Base-by-base conservation (phyloP, 2,329 filamentous ascomycete species). In the Colletotrichum navitas region DNA sequence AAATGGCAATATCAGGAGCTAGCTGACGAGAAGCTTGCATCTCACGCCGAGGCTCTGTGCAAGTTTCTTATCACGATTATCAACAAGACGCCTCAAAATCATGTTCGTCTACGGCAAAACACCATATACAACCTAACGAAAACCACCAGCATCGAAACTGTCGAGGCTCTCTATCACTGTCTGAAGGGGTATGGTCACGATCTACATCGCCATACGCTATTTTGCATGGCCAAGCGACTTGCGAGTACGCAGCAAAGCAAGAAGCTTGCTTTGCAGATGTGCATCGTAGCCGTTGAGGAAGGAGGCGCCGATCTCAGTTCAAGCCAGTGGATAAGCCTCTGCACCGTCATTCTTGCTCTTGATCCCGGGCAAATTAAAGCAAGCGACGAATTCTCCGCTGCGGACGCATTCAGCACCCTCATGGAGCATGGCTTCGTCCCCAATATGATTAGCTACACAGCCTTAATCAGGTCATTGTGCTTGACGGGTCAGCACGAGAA, bases 381-480 rank as follows among this genome's bases (percentile, higher is more conserved):
- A 11, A 24, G 36, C 29, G 79, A 80, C 11, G 78, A 80, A 18
- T 67, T 73, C n/a, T 83, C 85, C 26, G 87, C 86, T 34, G 83
- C 88, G 12, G 80, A 84, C 6, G 82, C 91, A 6, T 86, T 91
- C 29, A 82, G 87, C 63, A 79, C 82, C 11, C 84, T 94, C 62
- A 79, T 92, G 14, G 82, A 87, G 26, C 80, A 86, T n/a, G 92
- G 91, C 1, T 82, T 93, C 59, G 82, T 83, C 26, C 89, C 92
- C 32, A 92, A 93, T 74, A 81, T 88, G 18, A 82, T 90, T 68
- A 86, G 86, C 14, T 89, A 92, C 77, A 92, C 92, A 21, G 85
- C 92, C 55, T 82, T 94, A 70, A 88, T 98, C 66, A 86, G 90
- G 49, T 93, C 94, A 69, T 89, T 94, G 21, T 89, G 92, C 76